Percentiles rank a stretch among this genome's conserved stretches.
Evolutionary conservation across 352 stramenopile genomes (phyloP).

Genomic region (Phytophthora cryptogea): DNA sequence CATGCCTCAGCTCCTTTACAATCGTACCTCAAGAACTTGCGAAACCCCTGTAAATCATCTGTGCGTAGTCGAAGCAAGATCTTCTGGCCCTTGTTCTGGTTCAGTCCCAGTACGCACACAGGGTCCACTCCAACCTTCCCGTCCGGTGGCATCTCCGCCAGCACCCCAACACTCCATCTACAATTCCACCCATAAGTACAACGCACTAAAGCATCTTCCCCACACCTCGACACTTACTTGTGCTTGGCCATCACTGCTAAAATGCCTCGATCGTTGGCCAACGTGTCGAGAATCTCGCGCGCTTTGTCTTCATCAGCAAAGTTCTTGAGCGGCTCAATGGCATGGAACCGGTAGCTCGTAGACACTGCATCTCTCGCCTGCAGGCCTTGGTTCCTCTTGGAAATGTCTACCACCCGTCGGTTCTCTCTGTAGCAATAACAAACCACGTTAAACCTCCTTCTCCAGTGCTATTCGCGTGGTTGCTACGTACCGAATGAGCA

Average conservation of each 20-base stretch:
- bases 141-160: slow-evolving; percentile 91
- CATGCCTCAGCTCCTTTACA: background rate
- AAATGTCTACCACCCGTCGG: slow-evolving; percentile 62
- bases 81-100: slow-evolving; percentile 95
- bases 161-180: slow-evolving; percentile 85
- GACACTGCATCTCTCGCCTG: slow-evolving; percentile 44
- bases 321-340: slow-evolving; percentile 64
- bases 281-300: slow-evolving; percentile 74
- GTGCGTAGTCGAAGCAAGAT: slow-evolving; percentile 95
- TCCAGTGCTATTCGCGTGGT: no score
- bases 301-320: slow-evolving; percentile 64
- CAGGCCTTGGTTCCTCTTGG: slow-evolving; percentile 47
- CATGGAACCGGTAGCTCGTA: slow-evolving; percentile 71
- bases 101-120: slow-evolving; percentile 92
- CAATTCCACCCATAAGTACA: background rate
- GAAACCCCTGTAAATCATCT: slow-evolving; percentile 93
- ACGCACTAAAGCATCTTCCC: background rate
- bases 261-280: slow-evolving; percentile 90
- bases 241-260: slow-evolving; percentile 90
- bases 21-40: slow-evolving; percentile 80
- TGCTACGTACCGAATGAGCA: slow-evolving; percentile 46
- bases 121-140: slow-evolving; percentile 90
- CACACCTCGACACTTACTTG: slow-evolving; percentile 46
- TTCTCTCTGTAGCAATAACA: slow-evolving; percentile 39
- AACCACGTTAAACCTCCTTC: no score